Conservation (phyloP, 169 alveolate genomes). For the Eimeria zaria region DNA sequence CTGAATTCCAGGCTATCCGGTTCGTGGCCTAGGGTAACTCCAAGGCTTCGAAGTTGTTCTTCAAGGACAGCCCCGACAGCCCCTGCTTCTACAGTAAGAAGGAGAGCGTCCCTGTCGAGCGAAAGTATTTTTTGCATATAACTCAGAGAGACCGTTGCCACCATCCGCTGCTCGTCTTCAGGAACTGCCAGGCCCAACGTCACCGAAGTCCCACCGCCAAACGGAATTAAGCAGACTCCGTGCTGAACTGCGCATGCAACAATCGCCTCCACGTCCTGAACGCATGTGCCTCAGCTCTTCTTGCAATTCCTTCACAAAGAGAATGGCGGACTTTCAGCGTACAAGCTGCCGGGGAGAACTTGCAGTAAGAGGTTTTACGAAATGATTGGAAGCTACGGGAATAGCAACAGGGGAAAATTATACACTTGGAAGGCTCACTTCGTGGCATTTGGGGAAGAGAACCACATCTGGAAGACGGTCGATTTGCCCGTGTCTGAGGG, state of each 20-base stretch:
- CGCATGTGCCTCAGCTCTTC: neutral
- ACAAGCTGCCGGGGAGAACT: neutral
- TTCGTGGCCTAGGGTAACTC: conserved; percentile 93
- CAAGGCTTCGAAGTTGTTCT: conserved; percentile 90
- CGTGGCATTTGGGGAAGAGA: conserved; percentile 81
- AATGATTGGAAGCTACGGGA: neutral
- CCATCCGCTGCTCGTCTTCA: conserved; percentile 88
- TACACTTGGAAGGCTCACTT: conserved; percentile 46
- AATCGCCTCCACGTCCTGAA: conserved; percentile 89
- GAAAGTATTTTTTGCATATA: conserved; percentile 90
- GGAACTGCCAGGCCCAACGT: conserved; percentile 88
- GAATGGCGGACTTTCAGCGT: neutral
- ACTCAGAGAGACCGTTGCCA: conserved; percentile 91
- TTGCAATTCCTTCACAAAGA: neutral
- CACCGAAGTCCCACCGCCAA: conserved; percentile 95
- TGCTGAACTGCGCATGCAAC: conserved; percentile 89
- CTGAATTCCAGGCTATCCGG: conserved; percentile 94
- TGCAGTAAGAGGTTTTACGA: neutral
- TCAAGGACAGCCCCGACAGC: conserved; percentile 92
- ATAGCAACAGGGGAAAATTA: neutral
- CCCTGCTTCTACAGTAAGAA: conserved; percentile 94
- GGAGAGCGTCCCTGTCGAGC: conserved; percentile 91
- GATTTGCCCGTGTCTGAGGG: conserved; percentile 69
- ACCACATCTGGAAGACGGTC: conserved; percentile 75
- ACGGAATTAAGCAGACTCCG: conserved; percentile 90